A percentile compares a stretch with the other conserved stretches of the same genome.
phyloP scores from a whole-genome alignment of 2,329 filamentous ascomycete species.

The Fusarium nelsonii region DNA sequence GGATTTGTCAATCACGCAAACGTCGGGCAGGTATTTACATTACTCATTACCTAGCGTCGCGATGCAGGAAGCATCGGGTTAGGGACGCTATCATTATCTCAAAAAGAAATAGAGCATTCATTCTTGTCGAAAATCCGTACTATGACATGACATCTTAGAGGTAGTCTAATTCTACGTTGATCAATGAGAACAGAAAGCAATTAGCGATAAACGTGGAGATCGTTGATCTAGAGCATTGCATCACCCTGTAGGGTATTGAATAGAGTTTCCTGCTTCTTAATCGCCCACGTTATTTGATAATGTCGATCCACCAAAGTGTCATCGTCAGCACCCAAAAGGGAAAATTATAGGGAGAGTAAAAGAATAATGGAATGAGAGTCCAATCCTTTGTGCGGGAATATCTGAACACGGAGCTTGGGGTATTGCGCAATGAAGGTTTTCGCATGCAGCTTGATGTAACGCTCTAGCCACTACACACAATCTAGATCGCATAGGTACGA shows the following conservation, averaged over 20 bases:
- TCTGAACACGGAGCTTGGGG: background rate
- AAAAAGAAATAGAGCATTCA: background rate
- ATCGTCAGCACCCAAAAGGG: conserved; percentile 10
- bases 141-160: background rate
- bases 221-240: conserved; percentile 9
- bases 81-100: background rate
- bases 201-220: background rate
- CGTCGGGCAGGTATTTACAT: background rate
- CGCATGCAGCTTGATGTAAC: conserved; percentile 4
- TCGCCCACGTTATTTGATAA: background rate
- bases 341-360: background rate
- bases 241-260: conserved; percentile 3
- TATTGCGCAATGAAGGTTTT: background rate
- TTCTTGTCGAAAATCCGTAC: background rate
- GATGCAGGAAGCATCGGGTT: background rate
- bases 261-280: conserved; percentile 14
- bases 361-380: conserved; percentile 6
- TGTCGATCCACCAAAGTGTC: conserved; percentile 3
- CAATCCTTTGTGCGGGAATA: background rate
- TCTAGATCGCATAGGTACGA: background rate
- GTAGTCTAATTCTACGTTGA: background rate
- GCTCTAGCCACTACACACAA: background rate
- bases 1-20: conserved; percentile 21
- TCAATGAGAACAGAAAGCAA: background rate
- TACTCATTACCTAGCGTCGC: background rate